Base-by-base conservation (phyloP, 257 asterid genomes). In the Linderniella brevidens region DNA sequence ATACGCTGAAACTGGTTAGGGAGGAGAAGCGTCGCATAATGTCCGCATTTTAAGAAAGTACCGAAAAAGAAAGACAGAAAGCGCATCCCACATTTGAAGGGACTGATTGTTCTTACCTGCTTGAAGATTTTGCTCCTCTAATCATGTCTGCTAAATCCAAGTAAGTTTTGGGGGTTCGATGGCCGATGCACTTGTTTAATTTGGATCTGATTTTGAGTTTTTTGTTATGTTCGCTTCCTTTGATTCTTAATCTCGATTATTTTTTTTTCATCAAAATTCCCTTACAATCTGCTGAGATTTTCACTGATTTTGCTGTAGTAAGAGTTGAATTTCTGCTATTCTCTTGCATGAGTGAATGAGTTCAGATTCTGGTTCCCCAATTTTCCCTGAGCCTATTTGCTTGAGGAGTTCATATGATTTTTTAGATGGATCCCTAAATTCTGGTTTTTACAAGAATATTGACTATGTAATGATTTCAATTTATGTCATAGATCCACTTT, bases 121-220 rank as follows among this genome's bases (percentile, higher is more conserved):
- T n/a, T n/a, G n/a, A 17, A 41, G 19, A 14, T 19, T n/a, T n/a
- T 17, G 44, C 47, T 39, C 50, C 60, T 48, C 20, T 11, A 62
- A 49, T 35, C 64, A 82, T 86, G 94, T 68, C 94, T 64, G 47
- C 79, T 59, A 82, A 77, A 68, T 54, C 93, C 71, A 86, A 66
- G 96, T 86, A 59, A 77, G 92, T 68, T 10, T 41, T n/a, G n/a
- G n/a, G n/a, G n/a, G n/a, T n/a, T n/a, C n/a, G n/a, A n/a, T n/a
- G n/a, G n/a, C n/a, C n/a, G n/a, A n/a, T n/a, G n/a, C n/a, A n/a
- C n/a, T n/a, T n/a, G n/a, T n/a, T n/a, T n/a, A n/a, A n/a, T n/a
- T 12, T 45, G 68, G 79, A 71, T 71, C 76, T 62, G 71, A 50
- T 53, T 17, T 58, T n/a, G 36, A 54, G n/a, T n/a, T 9, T 67